Evolutionary conservation across 1,284 basidiomycete genomes (phyloP), one percentile per base, ranked within the genome.

Genomic region (Chondrostereum purpureum): DNA sequence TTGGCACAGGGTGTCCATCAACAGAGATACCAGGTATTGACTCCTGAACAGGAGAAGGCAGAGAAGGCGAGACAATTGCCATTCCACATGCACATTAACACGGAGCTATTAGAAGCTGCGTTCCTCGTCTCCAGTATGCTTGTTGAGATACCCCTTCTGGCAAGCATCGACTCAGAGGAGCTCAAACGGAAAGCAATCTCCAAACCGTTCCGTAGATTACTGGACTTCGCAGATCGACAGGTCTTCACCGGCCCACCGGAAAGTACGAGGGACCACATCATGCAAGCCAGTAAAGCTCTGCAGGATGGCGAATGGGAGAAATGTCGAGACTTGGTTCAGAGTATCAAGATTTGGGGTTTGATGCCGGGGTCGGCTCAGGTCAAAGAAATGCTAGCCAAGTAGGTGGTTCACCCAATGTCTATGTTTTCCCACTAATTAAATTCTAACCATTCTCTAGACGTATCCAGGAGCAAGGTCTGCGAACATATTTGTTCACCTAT

Each of bases 31-130:
- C 88, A 88, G 57, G 73, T 77, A 3, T 72, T 97, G 44, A 82
- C 87, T 12, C 91, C 92, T 5, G 96, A 99, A 65, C 95, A 99
- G 68, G 96, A 99, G 66, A 90, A 93, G 62, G 83, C 93, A 5
- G 96, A 99, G 66, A 90, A 93, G 57, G 89, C 93, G 56, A 80
- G 95, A 39, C 91, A 98, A 59, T 75, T 99, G 18, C 96, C 96
- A 23, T 99, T 99, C 86, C 96, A 99, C 68, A 92, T 99, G 88
- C 96, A 99, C 70, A 95, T 99, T 70, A 99, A 99, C 71, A 91
- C 96, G 12, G 96, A 99, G 67, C 73, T 99, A 20, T 75, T 99
- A 50, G 96, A 99, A 67, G 94, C 93, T 36, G 94, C 92, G 5
- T 99, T 98, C 76, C 75, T 99, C 36, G 92, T 96, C 33, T 95